Evolutionary conservation across 805 yeast species (phyloP).

Genomic region (Pichia pseudocactophila): DNA sequence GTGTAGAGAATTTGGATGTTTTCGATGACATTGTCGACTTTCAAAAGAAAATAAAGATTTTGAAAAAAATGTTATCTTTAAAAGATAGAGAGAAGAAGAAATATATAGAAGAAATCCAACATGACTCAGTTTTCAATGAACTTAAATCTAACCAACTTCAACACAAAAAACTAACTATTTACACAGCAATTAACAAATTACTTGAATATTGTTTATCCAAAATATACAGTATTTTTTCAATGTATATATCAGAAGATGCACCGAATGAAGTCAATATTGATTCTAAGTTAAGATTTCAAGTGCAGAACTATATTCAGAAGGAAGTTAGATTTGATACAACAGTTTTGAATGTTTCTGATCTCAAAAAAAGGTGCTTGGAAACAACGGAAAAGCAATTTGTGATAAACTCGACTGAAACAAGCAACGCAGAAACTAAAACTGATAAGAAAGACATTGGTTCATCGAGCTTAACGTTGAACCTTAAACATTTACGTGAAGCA

Average conservation of each 20-base stretch:
- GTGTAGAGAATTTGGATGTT: slow-evolving; percentile 72
- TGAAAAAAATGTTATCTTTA: slow-evolving; percentile 33
- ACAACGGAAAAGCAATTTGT: not conserved
- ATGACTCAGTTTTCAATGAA: slow-evolving; percentile 1
- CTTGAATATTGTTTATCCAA: slow-evolving; percentile 49
- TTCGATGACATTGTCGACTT: slow-evolving; percentile 51
- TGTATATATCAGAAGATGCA: slow-evolving; percentile 57
- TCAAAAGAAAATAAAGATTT: slow-evolving; percentile 34
- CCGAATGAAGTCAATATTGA: slow-evolving; percentile 67
- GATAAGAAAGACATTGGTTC: not conserved
- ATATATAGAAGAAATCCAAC: slow-evolving; percentile 1
- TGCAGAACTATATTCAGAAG: slow-evolving; percentile 4
- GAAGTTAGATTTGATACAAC: slow-evolving; percentile 2
- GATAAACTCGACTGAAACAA: not conserved
- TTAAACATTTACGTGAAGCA: slow-evolving; percentile 4
- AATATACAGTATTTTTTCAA: slow-evolving; percentile 56
- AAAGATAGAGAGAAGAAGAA: slow-evolving; percentile 19
- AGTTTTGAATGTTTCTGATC: slow-evolving; percentile 2
- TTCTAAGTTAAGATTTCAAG: slow-evolving; percentile 17
- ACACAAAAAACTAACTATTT: slow-evolving; percentile 26
- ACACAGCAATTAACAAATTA: slow-evolving; percentile 32
- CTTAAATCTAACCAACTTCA: slow-evolving; percentile 10
- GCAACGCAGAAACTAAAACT: no score
- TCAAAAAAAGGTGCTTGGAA: not conserved
- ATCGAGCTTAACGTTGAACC: slow-evolving; percentile 1